Conservation (phyloP, 2,329 filamentous ascomycete species). For the Arthrobotrys iridis region DNA sequence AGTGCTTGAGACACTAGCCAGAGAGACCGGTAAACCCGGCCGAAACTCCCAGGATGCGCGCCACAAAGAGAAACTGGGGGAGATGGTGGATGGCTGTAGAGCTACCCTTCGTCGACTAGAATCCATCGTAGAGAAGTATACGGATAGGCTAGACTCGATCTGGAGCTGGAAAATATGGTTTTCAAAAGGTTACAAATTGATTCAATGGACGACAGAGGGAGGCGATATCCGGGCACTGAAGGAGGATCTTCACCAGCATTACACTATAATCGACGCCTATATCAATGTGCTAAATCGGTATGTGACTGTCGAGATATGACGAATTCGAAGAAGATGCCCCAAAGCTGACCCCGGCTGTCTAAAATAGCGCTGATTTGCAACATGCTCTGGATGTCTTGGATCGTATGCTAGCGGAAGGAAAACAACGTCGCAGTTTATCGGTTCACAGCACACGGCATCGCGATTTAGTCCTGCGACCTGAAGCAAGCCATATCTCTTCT, state of each 20-base stretch:
- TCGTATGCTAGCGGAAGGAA: slow-evolving; percentile 38
- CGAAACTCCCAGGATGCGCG: slow-evolving; percentile 36
- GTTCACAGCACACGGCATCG: neutral
- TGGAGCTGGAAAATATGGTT: slow-evolving; percentile 55
- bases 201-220: slow-evolving; percentile 48
- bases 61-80: slow-evolving; percentile 42
- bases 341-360: neutral
- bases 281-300: slow-evolving; percentile 49
- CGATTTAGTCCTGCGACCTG: slow-evolving; percentile 29
- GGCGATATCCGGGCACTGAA: slow-evolving; percentile 40
- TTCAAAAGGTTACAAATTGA: slow-evolving; percentile 50
- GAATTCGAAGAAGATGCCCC: neutral
- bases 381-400: slow-evolving; percentile 45
- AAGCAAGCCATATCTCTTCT: slow-evolving; percentile 29
- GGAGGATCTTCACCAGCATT: slow-evolving; percentile 48
- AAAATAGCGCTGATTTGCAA: slow-evolving; percentile 35
- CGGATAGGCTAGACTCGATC: slow-evolving; percentile 48
- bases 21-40: slow-evolving; percentile 41
- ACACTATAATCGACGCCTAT: slow-evolving; percentile 45
- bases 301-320: neutral
- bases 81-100: slow-evolving; percentile 50
- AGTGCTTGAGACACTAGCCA: slow-evolving; percentile 41
- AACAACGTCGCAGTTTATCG: slow-evolving; percentile 35
- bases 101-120: slow-evolving; percentile 35
- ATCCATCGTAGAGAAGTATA: slow-evolving; percentile 52